Evolutionary conservation across 139 green algal species (phyloP).

Genomic region (Asterochloris sp.): DNA sequence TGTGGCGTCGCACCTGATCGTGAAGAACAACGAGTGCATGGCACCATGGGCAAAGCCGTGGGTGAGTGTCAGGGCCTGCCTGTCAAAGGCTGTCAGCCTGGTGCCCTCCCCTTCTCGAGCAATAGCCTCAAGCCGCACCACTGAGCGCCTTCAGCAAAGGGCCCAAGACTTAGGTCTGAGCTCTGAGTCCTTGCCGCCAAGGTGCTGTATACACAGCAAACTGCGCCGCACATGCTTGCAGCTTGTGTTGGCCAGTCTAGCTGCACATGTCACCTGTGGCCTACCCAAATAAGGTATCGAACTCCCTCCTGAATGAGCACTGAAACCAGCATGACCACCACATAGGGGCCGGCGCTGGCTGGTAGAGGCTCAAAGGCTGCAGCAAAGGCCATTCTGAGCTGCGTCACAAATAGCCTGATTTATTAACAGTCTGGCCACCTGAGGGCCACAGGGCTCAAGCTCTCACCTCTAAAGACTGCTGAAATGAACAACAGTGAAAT

Average conservation of each 20-base stretch:
- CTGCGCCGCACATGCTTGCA: too few relatives aligned
- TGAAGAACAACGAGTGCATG: slow-evolving; percentile 33
- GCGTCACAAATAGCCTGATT: not conserved
- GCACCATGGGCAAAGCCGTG: slow-evolving; percentile 40
- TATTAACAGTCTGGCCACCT: not conserved
- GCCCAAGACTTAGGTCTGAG: not conserved
- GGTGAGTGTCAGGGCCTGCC: slow-evolving; percentile 33
- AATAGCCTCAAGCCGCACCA: slow-evolving; percentile 21
- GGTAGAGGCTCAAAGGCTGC: slow-evolving; percentile 41
- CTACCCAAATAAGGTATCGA: slow-evolving; percentile 23
- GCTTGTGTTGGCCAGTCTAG: too few relatives aligned
- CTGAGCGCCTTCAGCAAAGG: slow-evolving; percentile 9
- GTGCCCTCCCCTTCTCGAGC: slow-evolving; percentile 17
- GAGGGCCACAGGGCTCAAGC: too few relatives aligned
- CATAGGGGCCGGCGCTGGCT: slow-evolving; percentile 5
- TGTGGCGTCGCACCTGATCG: slow-evolving; percentile 3
- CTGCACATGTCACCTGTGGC: slow-evolving; percentile 28
- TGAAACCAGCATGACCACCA: slow-evolving; percentile 26
- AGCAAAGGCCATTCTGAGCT: not conserved
- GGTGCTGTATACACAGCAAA: too few relatives aligned
- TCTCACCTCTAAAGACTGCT: slow-evolving; percentile 31
- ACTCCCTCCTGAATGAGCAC: slow-evolving; percentile 41
- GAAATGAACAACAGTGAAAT: slow-evolving; percentile 36
- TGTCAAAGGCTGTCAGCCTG: slow-evolving; percentile 20
- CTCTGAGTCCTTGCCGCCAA: too few relatives aligned